phyloP scores from a whole-genome alignment of 1,284 basidiomycete species.

The Anthracocystis panici-leucophaei region DNA sequence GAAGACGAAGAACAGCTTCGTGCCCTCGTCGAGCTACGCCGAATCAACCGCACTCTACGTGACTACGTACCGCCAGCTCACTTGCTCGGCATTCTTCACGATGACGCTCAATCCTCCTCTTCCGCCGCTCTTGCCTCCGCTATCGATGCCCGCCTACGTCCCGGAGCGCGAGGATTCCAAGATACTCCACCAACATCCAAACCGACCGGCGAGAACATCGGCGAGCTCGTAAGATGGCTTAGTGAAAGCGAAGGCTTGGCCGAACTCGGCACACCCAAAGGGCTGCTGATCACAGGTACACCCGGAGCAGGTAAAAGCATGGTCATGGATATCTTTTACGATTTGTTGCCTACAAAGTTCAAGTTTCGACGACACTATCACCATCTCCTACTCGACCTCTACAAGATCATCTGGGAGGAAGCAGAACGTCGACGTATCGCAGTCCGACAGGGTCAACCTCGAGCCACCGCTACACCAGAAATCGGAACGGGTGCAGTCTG shows the following conservation, averaged over 20 bases:
- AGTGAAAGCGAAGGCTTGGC: conserved; percentile 76
- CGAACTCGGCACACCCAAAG: conserved; percentile 75
- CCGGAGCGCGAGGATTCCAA: conserved; percentile 17
- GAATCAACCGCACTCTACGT: conserved; percentile 72
- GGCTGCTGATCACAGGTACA: conserved; percentile 73
- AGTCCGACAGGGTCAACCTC: conserved; percentile 43
- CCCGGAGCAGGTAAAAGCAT: conserved; percentile 76
- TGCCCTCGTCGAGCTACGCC: conserved; percentile 75
- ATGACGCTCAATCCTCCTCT: conserved; percentile 27
- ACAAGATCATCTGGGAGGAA: conserved; percentile 77
- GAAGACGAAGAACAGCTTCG: conserved; percentile 78
- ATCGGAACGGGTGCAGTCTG: conserved; percentile 66
- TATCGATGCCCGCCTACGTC: conserved; percentile 28
- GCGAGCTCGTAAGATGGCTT: conserved; percentile 73
- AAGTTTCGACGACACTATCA: conserved; percentile 79
- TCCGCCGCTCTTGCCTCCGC: conserved; percentile 31
- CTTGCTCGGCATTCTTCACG: conserved; percentile 60
- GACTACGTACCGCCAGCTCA: conserved; percentile 73
- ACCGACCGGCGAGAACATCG: conserved; percentile 45
- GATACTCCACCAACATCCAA: conserved; percentile 17
- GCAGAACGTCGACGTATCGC: conserved; percentile 71
- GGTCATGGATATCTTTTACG: conserved; percentile 78
- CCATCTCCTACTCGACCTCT: conserved; percentile 78
- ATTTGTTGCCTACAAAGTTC: conserved; percentile 74
- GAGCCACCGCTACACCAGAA: conserved; percentile 49